These are phyloP conservation scores for Picea abies DNA, from an alignment of 83 land plant genomes.

Conservation along the genomic window DNA sequence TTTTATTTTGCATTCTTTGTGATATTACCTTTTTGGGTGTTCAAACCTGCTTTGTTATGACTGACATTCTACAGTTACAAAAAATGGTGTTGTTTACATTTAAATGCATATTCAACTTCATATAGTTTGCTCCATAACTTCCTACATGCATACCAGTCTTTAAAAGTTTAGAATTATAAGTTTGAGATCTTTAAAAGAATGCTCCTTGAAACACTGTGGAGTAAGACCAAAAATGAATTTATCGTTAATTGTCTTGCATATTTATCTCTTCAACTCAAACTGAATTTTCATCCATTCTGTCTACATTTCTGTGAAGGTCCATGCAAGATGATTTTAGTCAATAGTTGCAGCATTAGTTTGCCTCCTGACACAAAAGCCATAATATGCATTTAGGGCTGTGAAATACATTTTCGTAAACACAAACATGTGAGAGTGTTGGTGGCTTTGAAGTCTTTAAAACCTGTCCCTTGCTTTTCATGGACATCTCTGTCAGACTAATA, in stretches of 20 bases:
- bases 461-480: too few species aligned
- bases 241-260: not conserved
- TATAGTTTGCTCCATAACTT: not conserved
- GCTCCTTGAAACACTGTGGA: not conserved
- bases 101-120: not conserved
- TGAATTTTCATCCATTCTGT: constrained; percentile 1
- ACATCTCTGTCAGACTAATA: too few species aligned
- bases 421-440: constrained; percentile 5
- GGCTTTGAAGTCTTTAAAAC: not conserved
- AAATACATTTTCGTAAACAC: not conserved
- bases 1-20: not conserved
- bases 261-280: not conserved
- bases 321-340: not conserved
- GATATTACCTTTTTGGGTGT: not conserved
- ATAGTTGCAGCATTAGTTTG: not conserved
- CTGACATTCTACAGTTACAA: not conserved
- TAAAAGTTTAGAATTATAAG: not conserved
- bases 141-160: not conserved
- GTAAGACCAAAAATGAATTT: not conserved
- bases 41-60: not conserved
- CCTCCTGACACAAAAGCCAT: not conserved
- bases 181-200: not conserved
- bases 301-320: not conserved
- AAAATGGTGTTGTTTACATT: not conserved
- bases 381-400: not conserved